These are phyloP conservation scores for Botrytis sinoallii DNA, from an alignment of 2,329 filamentous ascomycete species.

Conservation along the genomic window DNA sequence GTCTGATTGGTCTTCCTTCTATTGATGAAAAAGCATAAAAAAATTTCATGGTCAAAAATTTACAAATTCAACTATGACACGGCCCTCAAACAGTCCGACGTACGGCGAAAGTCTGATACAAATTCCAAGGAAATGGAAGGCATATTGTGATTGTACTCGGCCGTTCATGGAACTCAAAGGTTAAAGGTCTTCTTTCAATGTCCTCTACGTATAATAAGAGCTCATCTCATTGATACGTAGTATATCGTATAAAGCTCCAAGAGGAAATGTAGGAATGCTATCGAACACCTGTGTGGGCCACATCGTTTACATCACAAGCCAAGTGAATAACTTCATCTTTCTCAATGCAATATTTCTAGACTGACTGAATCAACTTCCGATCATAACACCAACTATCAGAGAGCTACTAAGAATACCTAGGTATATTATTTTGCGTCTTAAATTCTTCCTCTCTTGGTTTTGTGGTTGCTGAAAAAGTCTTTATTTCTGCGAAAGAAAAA, in stretches of 20 bases:
- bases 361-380: too few relatives aligned
- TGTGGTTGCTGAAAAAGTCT: too few relatives aligned
- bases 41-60: rapidly evolving
- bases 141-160: background rate
- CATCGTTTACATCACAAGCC: background rate
- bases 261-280: background rate
- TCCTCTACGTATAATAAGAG: background rate
- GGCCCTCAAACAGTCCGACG: background rate
- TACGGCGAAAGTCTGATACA: background rate
- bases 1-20: background rate
- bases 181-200: background rate
- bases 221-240: background rate
- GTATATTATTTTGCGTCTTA: too few relatives aligned
- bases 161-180: background rate
- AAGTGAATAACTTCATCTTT: too few relatives aligned
- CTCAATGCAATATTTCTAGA: too few relatives aligned
- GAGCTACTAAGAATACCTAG: too few relatives aligned
- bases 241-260: background rate
- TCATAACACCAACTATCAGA: too few relatives aligned
- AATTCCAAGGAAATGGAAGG: background rate
- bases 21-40: background rate
- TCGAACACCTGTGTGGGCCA: background rate
- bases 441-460: too few relatives aligned
- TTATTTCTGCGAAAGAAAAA: too few relatives aligned
- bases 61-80: background rate